phyloP scores from a whole-genome alignment of 2,329 filamentous ascomycete genomes.

The Sphaerulina vaccinii region DNA sequence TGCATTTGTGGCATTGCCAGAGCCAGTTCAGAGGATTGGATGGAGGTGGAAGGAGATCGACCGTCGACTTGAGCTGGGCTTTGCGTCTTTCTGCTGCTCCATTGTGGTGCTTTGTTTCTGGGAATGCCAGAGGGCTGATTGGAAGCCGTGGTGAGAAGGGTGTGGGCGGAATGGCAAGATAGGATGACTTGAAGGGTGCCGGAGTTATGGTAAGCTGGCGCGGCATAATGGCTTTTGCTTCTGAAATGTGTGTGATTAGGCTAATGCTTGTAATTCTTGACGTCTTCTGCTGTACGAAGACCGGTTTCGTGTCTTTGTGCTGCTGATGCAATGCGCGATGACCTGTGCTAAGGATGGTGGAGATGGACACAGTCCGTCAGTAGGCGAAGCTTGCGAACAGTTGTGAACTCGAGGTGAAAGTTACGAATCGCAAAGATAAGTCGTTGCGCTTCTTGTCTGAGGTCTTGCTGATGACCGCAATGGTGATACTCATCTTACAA shows the following conservation, averaged over 20 bases:
- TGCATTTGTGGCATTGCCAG: conserved; percentile 56
- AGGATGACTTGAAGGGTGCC: conserved; percentile 45
- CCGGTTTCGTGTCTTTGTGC: conserved; percentile 25
- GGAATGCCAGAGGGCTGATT: conserved; percentile 21
- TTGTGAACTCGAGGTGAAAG: neutral
- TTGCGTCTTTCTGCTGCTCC: conserved; percentile 1
- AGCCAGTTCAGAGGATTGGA: conserved; percentile 46
- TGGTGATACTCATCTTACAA: conserved; percentile 19
- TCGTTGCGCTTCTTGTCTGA: neutral
- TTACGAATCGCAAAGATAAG: neutral
- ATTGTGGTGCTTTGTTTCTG: conserved; percentile 4
- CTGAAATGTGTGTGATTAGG: neutral
- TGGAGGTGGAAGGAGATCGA: conserved; percentile 29
- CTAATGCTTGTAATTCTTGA: neutral
- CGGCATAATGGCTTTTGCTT: conserved; percentile 26
- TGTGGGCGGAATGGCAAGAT: conserved; percentile 46
- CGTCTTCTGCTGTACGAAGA: conserved; percentile 22
- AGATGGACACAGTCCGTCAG: conserved; percentile 23
- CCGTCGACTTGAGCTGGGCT: conserved; percentile 18
- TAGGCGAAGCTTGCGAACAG: neutral
- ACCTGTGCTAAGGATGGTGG: conserved; percentile 10
- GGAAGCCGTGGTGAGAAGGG: conserved; percentile 41
- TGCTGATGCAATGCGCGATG: neutral
- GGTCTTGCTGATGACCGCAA: conserved; percentile 1
- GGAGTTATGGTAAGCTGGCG: conserved; percentile 38